A percentile compares a stretch with the other conserved stretches of the same genome.
These are phyloP conservation scores for Conticribra weissflogii DNA, from an alignment of 108 stramenopile genomes.

Conservation along the genomic window DNA sequence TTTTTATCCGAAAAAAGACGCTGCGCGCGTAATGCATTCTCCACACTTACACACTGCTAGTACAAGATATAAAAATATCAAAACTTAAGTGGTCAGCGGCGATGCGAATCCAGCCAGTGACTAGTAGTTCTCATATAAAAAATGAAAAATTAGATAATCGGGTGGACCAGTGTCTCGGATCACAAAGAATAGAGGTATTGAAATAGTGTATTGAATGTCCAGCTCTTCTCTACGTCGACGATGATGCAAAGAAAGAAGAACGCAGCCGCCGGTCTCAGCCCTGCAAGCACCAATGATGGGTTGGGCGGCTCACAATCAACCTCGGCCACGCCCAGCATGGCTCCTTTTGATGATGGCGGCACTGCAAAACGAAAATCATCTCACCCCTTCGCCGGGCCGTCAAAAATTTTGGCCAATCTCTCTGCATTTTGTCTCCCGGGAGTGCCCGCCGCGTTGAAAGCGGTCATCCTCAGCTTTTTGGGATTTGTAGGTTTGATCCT, in stretches of 20 bases:
- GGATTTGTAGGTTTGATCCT: conserved; percentile 41
- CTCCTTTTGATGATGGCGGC: conserved; percentile 20
- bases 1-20: too few relatives aligned
- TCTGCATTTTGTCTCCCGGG: conserved; percentile 26
- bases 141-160: too few relatives aligned
- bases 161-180: too few relatives aligned
- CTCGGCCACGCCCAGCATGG: not conserved
- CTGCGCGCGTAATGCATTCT: too few relatives aligned
- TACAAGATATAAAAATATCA: too few relatives aligned
- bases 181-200: too few relatives aligned
- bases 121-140: too few relatives aligned
- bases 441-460: conserved; percentile 28
- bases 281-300: not conserved
- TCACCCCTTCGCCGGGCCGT: conserved; percentile 5
- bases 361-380: conserved; percentile 26
- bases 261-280: not conserved
- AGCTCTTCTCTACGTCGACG: too few relatives aligned
- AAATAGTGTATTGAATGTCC: too few relatives aligned
- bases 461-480: conserved; percentile 30
- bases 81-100: too few relatives aligned
- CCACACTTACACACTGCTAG: too few relatives aligned
- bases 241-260: conserved; percentile 51
- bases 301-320: not conserved
- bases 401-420: not conserved
- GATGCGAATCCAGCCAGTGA: too few relatives aligned